These are phyloP conservation scores for Uronychia binucleata DNA, from an alignment of 73 alveolate species.

Conservation along the genomic window DNA sequence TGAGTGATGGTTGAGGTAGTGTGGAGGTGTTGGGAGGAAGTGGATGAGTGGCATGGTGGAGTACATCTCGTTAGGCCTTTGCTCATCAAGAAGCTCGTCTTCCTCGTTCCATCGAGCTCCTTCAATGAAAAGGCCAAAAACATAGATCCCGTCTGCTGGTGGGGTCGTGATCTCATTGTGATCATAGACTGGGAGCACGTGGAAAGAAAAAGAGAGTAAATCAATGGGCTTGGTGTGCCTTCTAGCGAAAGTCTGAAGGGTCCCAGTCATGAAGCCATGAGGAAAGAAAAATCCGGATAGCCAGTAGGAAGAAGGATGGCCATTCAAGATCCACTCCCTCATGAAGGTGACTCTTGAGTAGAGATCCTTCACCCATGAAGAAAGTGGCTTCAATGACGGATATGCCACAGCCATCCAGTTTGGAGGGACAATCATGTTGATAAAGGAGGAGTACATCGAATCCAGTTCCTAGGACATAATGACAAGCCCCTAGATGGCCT, in stretches of 20 bases:
- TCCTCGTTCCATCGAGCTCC: constrained; percentile 99
- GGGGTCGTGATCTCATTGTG: constrained; percentile 75
- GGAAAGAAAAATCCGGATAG: constrained; percentile 57
- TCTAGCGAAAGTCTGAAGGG: constrained; percentile 59
- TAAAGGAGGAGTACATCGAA: constrained; percentile 76
- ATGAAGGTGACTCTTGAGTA: constrained; percentile 79
- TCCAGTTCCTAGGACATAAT: constrained; percentile 84
- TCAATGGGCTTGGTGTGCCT: constrained; percentile 45
- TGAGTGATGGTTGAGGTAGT: too few species aligned
- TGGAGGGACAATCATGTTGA: constrained; percentile 77
- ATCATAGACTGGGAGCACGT: neutral
- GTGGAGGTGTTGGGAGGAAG: constrained; percentile 84
- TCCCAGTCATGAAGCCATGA: constrained; percentile 72
- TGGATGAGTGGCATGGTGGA: constrained; percentile 87
- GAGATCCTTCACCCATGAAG: constrained; percentile 85
- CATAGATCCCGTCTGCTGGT: constrained; percentile 98
- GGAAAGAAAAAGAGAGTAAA: neutral
- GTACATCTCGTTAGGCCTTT: constrained; percentile 74
- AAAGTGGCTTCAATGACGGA: constrained; percentile 81
- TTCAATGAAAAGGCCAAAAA: constrained; percentile 98
- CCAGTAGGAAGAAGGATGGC: constrained; percentile 52
- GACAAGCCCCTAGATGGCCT: constrained; percentile 82
- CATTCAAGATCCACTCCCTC: constrained; percentile 78
- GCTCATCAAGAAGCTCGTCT: constrained; percentile 62
- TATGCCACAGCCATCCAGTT: constrained; percentile 79